Base-by-base conservation (phyloP, 139 green algal species). In the Desmodesmus armatus region DNA sequence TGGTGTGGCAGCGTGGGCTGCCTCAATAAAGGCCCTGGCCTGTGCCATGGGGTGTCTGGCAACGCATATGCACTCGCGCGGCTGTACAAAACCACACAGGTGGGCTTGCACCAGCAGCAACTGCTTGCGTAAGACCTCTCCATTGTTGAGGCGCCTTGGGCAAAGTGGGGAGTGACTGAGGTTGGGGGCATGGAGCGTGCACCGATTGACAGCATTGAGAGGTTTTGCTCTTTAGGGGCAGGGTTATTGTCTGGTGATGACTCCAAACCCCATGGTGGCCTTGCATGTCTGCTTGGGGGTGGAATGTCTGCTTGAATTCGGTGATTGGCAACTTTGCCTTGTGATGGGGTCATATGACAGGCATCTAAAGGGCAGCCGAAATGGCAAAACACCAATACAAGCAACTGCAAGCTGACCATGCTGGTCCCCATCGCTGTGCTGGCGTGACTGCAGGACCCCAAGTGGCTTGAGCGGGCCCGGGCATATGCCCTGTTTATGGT, bases 41-140 rank as follows among this genome's bases (percentile, higher is more conserved):
- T 91, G 44, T 91, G 89, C 80, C 89, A 92, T 35, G 89, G 89
- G 3, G 87, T 90, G 23, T 63, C 84, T 41, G 89, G 89, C 51
- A 92, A 92, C 73, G 89, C 75, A 15, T 91, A 91, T 47, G 84
- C 87, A 2, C 86, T 92, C 43, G 82, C 91, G 33, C 41, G 84
- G 9, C 49, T 89, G 33, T 85, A 43, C 31, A 80, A 85, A 25
- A 51, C 77, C 35, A 88, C 87, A 65, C 31, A 63, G 78, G 78
- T 89, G 6, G 27, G 78, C 1, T 41, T 3, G 25, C 58, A 67
- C 2, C 58, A 35, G 58, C 15, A 17, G n/a, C 6, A 41, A 43
- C n/a, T 43, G 15, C 41, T 47, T 72, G 63, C 63, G n/a, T 55
- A 7, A 55, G 7, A 13, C 13, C 47, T 7, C 47, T 21, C 13